A percentile compares a stretch with the other conserved stretches of the same genome.
Conservation (phyloP, 164 flowering plant species). For the Taxillus chinensis region DNA sequence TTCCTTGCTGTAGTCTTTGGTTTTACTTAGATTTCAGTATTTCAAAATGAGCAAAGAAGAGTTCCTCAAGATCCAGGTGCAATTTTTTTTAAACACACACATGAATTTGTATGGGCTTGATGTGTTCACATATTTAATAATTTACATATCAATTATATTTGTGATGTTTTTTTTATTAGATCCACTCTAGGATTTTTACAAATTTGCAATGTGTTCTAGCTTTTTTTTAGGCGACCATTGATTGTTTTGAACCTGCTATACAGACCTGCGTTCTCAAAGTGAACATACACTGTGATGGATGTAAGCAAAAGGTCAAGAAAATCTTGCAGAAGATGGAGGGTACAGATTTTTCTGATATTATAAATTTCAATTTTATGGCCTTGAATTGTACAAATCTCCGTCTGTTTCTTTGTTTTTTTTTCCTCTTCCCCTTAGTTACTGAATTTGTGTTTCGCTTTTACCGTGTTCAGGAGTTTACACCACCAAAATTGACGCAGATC, state of each 20-base stretch:
- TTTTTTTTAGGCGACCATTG: neutral
- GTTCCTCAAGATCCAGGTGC: slow-evolving; percentile 78
- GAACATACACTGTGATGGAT: slow-evolving; percentile 84
- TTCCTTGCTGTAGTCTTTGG: neutral
- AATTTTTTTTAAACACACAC: neutral
- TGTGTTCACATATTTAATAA: neutral
- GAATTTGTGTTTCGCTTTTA: neutral
- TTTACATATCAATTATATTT: neutral
- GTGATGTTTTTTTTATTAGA: slow-evolving; percentile 1
- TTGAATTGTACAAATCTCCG: too few species aligned
- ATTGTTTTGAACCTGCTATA: slow-evolving; percentile 17
- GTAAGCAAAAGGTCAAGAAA: slow-evolving; percentile 84
- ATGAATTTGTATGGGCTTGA: neutral
- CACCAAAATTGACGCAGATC: slow-evolving; percentile 64
- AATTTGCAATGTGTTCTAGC: slow-evolving; percentile 8
- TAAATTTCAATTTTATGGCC: neutral
- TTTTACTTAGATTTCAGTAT: neutral
- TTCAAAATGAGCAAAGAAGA: slow-evolving; percentile 73
- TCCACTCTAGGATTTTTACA: neutral
- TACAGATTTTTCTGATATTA: slow-evolving; percentile 6
- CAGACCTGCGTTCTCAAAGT: slow-evolving; percentile 86
- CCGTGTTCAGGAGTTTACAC: slow-evolving; percentile 57
- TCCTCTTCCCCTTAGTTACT: neutral
- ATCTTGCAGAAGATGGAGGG: slow-evolving; percentile 79
- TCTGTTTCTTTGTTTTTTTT: neutral